Evolutionary conservation across 192 early-diverging fungal species (phyloP), one percentile per base, ranked within the genome.

Genomic region (Coemansia sp.): DNA sequence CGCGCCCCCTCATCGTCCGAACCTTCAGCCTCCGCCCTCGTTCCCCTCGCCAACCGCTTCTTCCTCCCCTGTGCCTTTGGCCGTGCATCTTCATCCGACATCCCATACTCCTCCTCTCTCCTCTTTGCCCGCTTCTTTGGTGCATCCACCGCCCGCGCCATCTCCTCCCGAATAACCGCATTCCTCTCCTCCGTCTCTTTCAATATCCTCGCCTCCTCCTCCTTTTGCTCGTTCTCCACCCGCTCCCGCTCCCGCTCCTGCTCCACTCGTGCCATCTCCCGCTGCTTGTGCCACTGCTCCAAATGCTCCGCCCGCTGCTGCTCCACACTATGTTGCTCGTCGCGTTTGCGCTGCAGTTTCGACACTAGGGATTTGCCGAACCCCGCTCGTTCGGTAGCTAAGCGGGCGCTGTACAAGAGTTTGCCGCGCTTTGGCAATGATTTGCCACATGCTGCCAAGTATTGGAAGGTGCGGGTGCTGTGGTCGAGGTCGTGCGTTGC

Each of bases 251-350:
- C 75, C 8, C 77, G 61, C 14, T 68, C 71, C 27, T 74, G 75
- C 4, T n/a, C 59, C n/a, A 63, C 61, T 23, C 86, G 86, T 17
- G 76, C 80, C 41, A 67, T 68, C 41, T 74, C 56, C 64, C 85
- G 85, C 49, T 86, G 85, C 56, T 80, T 85, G 59, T 64, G 72
- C 54, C 84, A 82, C 27, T 85, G 83, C 12, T 87, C 82, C 16
- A 83, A 57, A 27, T 74, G 65, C 31, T 72, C 71, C 52, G 84
- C 65, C 38, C 83, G 80, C 37, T 86, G 78, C 4, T 70, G 79
- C 50, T 90, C 90, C 63, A 86, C 57, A 1, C 35, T 2, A 4
- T 16, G 10, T n/a, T 43, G 41, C 41, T 43, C 41, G 3, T 43
- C 41, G 12, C 41, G 41, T n/a, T n/a, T 43, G 8, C 41, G 41